These are phyloP conservation scores for Phytophthora citrophthora DNA, from an alignment of 352 stramenopile species.

Conservation along the genomic window DNA sequence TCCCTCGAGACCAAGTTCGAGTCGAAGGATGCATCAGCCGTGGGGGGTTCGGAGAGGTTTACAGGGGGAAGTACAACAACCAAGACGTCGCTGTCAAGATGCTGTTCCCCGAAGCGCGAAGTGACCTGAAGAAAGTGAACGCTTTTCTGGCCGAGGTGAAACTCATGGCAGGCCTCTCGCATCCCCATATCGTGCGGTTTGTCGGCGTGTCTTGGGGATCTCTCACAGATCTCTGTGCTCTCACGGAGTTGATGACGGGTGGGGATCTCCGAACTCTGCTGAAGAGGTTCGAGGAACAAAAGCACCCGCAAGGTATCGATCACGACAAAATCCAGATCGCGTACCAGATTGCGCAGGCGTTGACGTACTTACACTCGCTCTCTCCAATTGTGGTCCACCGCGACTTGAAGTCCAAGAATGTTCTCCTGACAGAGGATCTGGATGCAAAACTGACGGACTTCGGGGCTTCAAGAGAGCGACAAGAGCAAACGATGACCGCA, in stretches of 20 bases:
- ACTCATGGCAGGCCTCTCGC: slow-evolving; percentile 48
- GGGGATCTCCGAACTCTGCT: slow-evolving; percentile 41
- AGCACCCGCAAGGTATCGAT: slow-evolving; percentile 22
- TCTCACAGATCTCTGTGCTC: slow-evolving; percentile 32
- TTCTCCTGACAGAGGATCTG: slow-evolving; percentile 34
- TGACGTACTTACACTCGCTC: slow-evolving; percentile 26
- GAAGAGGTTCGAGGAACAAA: slow-evolving; percentile 12
- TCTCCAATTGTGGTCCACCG: slow-evolving; percentile 35
- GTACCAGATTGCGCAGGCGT: slow-evolving; percentile 33
- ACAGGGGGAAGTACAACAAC: slow-evolving; percentile 44
- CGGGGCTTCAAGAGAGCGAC: slow-evolving; percentile 29
- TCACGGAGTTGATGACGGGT: slow-evolving; percentile 49
- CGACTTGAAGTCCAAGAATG: slow-evolving; percentile 55
- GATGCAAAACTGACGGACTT: slow-evolving; percentile 52
- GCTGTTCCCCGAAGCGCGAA: slow-evolving; percentile 19
- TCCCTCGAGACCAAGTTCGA: slow-evolving; percentile 12
- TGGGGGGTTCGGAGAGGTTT: slow-evolving; percentile 48
- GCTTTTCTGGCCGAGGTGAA: slow-evolving; percentile 46
- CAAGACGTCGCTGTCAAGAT: slow-evolving; percentile 56
- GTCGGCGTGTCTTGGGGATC: slow-evolving; percentile 50
- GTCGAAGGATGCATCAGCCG: slow-evolving; percentile 7
- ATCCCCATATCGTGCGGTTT: slow-evolving; percentile 58
- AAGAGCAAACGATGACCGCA: slow-evolving; percentile 39
- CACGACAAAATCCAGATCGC: slow-evolving; percentile 36
- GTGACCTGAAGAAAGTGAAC: slow-evolving; percentile 43